phyloP scores from a whole-genome alignment of 192 early-diverging fungal genomes.

The Glomus cerebriforme region DNA sequence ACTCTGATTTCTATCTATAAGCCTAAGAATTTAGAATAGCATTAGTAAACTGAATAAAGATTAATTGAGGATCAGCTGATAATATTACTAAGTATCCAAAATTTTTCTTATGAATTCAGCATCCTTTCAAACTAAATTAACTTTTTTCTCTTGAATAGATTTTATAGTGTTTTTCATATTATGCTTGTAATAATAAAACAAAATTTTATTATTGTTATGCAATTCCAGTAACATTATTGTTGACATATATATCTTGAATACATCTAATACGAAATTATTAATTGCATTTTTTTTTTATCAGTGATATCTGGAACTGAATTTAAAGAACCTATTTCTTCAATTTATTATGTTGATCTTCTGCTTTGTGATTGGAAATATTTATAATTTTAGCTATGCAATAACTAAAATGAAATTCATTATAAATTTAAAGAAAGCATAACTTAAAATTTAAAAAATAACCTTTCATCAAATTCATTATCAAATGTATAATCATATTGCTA shows the following conservation, averaged over 20 bases:
- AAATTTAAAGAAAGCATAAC: slow-evolving; percentile 11
- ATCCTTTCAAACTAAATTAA: neutral
- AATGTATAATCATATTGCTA: too few relatives aligned
- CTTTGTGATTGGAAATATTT: slow-evolving; percentile 7
- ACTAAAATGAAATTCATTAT: slow-evolving; percentile 8
- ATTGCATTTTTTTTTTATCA: too few relatives aligned
- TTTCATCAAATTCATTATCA: too few relatives aligned
- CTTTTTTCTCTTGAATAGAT: neutral
- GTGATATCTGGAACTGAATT: too few relatives aligned
- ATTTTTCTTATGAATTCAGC: slow-evolving; percentile 11
- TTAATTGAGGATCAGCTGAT: slow-evolving; percentile 5
- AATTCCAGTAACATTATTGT: too few relatives aligned
- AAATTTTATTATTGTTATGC: too few relatives aligned
- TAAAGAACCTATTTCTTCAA: neutral
- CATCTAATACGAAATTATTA: too few relatives aligned
- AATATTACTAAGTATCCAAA: slow-evolving; percentile 15
- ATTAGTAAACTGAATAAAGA: slow-evolving; percentile 11
- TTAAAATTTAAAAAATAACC: neutral
- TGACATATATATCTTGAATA: too few relatives aligned
- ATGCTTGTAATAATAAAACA: too few relatives aligned
- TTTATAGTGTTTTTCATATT: too few relatives aligned
- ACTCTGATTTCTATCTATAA: slow-evolving; percentile 6
- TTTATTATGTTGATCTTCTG: neutral
- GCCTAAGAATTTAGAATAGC: slow-evolving; percentile 15
- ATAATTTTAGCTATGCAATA: slow-evolving; percentile 1